Evolutionary conservation across 192 early-diverging fungal genomes (phyloP).

Genomic region (Coemansia asiatica): DNA sequence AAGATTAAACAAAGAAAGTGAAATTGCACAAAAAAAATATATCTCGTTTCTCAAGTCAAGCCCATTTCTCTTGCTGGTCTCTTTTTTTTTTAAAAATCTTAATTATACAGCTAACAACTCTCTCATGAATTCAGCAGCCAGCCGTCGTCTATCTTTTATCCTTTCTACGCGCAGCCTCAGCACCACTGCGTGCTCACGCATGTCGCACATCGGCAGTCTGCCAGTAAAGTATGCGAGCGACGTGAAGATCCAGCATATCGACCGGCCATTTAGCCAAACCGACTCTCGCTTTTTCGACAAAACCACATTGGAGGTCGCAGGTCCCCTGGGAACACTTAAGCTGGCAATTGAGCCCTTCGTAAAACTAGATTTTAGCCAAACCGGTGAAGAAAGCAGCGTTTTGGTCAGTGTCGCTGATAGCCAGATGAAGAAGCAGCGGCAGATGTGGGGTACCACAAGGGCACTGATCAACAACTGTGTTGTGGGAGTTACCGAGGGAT

Average conservation of each 20-base stretch:
- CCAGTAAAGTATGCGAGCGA: conserved; percentile 72
- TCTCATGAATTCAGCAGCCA: conserved; percentile 6
- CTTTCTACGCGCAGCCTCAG: conserved; percentile 21
- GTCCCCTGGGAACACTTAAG: conserved; percentile 75
- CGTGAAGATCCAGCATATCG: conserved; percentile 69
- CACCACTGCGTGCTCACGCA: conserved; percentile 9
- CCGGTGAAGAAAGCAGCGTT: conserved; percentile 47
- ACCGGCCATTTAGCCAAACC: conserved; percentile 59
- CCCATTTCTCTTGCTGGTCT: too few species aligned
- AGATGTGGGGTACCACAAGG: conserved; percentile 98
- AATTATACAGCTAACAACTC: too few species aligned
- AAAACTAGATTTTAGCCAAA: conserved; percentile 22
- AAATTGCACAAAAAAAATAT: too few species aligned
- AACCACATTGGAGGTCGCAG: conserved; percentile 70
- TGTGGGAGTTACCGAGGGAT: conserved; percentile 87
- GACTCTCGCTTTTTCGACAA: conserved; percentile 66
- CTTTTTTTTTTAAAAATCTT: neutral
- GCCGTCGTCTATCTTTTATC: neutral
- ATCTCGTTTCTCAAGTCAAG: too few species aligned
- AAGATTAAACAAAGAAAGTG: too few species aligned
- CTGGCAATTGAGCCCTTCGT: conserved; percentile 87
- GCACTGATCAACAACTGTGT: conserved; percentile 85
- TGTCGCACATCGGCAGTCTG: conserved; percentile 82
- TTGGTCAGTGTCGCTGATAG: conserved; percentile 61
- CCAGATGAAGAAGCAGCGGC: conserved; percentile 69